Evolutionary conservation across 805 yeast species (phyloP), one percentile per base, ranked within the genome.

Genomic region (Ogataea allantospora): DNA sequence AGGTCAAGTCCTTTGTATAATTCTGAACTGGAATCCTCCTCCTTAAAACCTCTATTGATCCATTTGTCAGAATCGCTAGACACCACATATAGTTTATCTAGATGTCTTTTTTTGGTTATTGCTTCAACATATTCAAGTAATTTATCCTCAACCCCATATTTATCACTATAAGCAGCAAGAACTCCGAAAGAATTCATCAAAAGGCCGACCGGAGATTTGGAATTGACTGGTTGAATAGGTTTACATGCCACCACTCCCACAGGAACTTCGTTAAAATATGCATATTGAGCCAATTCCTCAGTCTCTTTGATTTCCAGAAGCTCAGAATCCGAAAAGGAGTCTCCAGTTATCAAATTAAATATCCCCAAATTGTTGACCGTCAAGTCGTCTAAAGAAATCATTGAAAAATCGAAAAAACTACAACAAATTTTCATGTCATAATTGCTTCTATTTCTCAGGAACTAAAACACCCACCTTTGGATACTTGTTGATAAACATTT

Each of bases 401-500:
- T 38, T 3, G 12, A 15, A 25, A 33, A 25, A 24, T 14, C n/a
- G 15, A 28, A 28, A 15, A 16, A 25, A 18, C 21, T 27, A 19
- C 30, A 27, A 34, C 25, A 27, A 15, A 28, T 22, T 19, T 8
- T 19, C 13, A 4, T 17, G 13, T 40, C 45, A 12, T 35, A 37
- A 34, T 14, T 35, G 5, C 20, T 25, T 13, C 18, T 13, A 8
- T 18, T 38, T 40, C 23, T 65, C 77, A 7, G 72, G 62, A 7
- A 77, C 74, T 31, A 88, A 68, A 21, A 75, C 71, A 2, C 99
- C 99, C 26, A 88, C 84, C 15, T 77, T 68, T 2, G 84, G 79
- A 57, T 93, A 93, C 67, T 93, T 93, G 50, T 75, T 76, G 35
- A 71, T 78, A 56, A 93, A 91, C 61, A 83, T 88, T 26, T 73